These are phyloP conservation scores for Hanseniaspora singularis DNA, from an alignment of 805 yeast species.

Conservation along the genomic window DNA sequence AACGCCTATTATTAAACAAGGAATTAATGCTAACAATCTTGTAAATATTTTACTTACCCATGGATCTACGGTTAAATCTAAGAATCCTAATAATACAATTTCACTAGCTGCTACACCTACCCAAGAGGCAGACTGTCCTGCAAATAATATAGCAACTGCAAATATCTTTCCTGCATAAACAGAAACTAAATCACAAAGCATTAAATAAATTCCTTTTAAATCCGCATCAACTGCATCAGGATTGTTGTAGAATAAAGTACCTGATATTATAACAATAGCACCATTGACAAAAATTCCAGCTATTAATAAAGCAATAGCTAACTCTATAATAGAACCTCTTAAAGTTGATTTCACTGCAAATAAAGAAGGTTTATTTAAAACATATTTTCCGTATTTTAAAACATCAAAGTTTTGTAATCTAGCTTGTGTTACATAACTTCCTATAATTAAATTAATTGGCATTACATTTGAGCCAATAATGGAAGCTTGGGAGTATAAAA, in stretches of 20 bases:
- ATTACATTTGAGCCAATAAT: conserved; percentile 87
- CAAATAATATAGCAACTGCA: conserved; percentile 75
- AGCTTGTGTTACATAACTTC: conserved; percentile 81
- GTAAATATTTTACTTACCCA: conserved; percentile 71
- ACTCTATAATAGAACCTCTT: conserved; percentile 70
- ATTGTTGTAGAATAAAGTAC: conserved; percentile 61
- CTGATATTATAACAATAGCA: conserved; percentile 82
- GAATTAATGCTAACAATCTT: conserved; percentile 62
- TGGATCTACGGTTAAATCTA: conserved; percentile 69
- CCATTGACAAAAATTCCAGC: conserved; percentile 90
- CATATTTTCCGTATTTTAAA: conserved; percentile 36
- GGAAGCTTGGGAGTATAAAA: conserved; percentile 69
- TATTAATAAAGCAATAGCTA: conserved; percentile 66
- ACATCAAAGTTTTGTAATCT: conserved; percentile 67
- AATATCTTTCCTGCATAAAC: conserved; percentile 80
- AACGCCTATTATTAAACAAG: conserved; percentile 58
- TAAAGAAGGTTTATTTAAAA: conserved; percentile 55
- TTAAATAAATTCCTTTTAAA: conserved; percentile 62
- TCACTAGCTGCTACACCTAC: conserved; percentile 91
- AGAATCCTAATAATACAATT: conserved; percentile 83
- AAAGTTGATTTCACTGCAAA: conserved; percentile 71
- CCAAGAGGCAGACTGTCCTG: conserved; percentile 93
- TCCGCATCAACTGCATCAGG: conserved; percentile 69
- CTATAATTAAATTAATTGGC: conserved; percentile 86
- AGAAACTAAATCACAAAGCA: conserved; percentile 58